A percentile compares a stretch with the other conserved stretches of the same genome.
Evolutionary conservation across 2,329 filamentous ascomycete genomes (phyloP).

Genomic region (Sarocladium strictum): DNA sequence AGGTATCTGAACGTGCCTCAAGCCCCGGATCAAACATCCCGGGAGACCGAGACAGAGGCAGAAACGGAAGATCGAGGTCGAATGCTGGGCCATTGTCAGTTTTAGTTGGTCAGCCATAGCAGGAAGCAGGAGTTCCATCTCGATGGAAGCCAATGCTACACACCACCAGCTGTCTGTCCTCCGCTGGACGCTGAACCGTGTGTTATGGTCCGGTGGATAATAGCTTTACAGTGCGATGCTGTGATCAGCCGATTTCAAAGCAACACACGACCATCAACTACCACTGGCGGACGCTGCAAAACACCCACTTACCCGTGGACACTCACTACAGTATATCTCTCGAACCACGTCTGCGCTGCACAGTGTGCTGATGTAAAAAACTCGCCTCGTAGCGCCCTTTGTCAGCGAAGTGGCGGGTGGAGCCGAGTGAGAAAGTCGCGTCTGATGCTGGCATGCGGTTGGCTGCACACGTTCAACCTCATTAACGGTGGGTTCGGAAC

Average conservation of each 20-base stretch:
- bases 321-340: background rate
- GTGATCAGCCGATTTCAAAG: slow-evolving; percentile 9
- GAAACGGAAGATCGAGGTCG: background rate
- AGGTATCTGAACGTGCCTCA: background rate
- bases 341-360: background rate
- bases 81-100: background rate
- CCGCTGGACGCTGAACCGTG: background rate
- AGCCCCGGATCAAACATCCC: background rate
- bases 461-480: background rate
- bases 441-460: background rate
- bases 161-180: too few relatives aligned
- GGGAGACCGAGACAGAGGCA: background rate
- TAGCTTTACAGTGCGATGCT: too few relatives aligned
- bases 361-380: background rate
- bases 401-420: slow-evolving; percentile 3
- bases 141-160: background rate
- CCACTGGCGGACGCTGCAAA: background rate
- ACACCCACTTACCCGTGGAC: background rate
- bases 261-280: slow-evolving; percentile 5
- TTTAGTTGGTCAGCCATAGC: background rate
- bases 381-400: background rate
- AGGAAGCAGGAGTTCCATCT: background rate
- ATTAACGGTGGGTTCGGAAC: background rate
- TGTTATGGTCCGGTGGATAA: background rate
- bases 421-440: background rate